Conservation (phyloP, 192 early-diverging fungal genomes). For the Spizellomyces punctatus region DNA sequence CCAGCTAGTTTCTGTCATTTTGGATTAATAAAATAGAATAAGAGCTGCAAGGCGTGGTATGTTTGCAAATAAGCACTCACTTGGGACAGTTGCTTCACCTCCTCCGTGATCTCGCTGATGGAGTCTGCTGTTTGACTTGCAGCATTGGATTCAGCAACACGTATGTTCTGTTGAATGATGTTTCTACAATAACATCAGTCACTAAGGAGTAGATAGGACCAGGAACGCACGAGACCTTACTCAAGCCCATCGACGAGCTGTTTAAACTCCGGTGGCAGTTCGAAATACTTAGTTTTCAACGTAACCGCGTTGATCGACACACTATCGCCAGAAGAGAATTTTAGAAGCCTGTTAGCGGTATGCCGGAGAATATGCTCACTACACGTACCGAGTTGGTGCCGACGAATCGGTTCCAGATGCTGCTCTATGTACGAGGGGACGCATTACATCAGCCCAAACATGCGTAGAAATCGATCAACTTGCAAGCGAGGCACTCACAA, state of each 20-base stretch:
- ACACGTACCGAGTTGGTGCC: no score
- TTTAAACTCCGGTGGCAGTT: neutral
- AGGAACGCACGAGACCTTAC: no score
- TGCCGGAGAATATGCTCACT: no score
- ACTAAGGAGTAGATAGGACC: no score
- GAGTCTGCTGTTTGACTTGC: slow-evolving; percentile 9
- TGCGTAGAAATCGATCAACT: no score
- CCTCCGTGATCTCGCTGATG: slow-evolving; percentile 26
- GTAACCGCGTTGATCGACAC: slow-evolving; percentile 10
- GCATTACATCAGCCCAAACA: no score
- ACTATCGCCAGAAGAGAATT: neutral
- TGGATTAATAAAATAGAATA: neutral
- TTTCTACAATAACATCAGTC: slow-evolving; percentile 20
- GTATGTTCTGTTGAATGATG: slow-evolving; percentile 35
- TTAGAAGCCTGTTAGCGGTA: neutral
- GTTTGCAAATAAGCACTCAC: neutral
- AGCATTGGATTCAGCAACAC: slow-evolving; percentile 29
- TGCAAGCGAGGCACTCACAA: no score
- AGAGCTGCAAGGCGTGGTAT: neutral
- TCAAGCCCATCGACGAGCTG: no score
- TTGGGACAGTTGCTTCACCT: slow-evolving; percentile 17
- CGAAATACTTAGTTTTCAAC: slow-evolving; percentile 30
- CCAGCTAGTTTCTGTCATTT: slow-evolving; percentile 38
- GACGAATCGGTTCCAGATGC: neutral
- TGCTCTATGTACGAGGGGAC: neutral